Evolutionary conservation across 495 filamentous ascomycete species (phyloP).

Genomic region (Xylaria cubensis): DNA sequence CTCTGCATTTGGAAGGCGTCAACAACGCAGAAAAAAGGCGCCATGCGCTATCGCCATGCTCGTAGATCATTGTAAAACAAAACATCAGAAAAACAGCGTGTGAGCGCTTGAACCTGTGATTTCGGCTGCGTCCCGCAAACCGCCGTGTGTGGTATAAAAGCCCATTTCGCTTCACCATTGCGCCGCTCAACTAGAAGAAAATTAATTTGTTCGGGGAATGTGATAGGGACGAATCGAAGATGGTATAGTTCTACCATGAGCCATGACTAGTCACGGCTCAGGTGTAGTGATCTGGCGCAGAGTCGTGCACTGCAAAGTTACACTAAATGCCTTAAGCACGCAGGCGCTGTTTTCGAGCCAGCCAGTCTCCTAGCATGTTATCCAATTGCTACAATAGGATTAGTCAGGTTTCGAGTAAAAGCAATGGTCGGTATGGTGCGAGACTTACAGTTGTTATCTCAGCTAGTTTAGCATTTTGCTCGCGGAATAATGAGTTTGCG

Average conservation of each 20-base stretch:
- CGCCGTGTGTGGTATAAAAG: constrained; percentile 29
- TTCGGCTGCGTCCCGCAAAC: constrained; percentile 15
- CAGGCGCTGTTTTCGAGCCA: constrained; percentile 67
- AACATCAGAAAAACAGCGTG: constrained; percentile 5
- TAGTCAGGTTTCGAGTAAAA: constrained; percentile 30
- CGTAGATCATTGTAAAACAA: constrained; percentile 28
- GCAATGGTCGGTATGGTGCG: background rate
- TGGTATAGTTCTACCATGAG: background rate
- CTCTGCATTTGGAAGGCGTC: constrained; percentile 5
- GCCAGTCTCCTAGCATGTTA: constrained; percentile 83
- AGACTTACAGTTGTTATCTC: constrained; percentile 76
- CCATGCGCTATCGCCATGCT: constrained; percentile 18
- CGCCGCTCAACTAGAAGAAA: constrained; percentile 22
- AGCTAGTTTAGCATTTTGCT: constrained; percentile 79
- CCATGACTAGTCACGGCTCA: background rate
- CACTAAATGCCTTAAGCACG: constrained; percentile 45
- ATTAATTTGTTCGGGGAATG: constrained; percentile 22
- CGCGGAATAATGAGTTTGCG: constrained; percentile 78
- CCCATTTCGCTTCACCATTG: constrained; percentile 24
- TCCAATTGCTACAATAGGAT: constrained; percentile 67
- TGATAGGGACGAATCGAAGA: constrained; percentile 26
- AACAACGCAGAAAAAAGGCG: constrained; percentile 19
- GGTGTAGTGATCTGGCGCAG: background rate
- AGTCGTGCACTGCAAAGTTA: background rate
- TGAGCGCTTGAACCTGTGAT: constrained; percentile 20